These are phyloP conservation scores for Candida oleophila DNA, from an alignment of 805 yeast genomes.

Conservation along the genomic window DNA sequence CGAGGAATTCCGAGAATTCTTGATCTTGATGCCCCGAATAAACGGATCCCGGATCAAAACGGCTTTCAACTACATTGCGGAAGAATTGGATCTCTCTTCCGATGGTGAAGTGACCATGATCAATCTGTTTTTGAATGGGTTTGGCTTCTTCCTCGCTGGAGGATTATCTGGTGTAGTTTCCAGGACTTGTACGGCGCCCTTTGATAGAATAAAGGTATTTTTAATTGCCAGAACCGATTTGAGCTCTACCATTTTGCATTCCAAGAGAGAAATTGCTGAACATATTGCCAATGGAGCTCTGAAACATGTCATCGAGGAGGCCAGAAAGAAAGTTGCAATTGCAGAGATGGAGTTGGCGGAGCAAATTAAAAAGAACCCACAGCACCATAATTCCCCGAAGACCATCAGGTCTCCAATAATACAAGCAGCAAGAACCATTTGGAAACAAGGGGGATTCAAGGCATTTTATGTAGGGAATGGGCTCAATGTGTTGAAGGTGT, in stretches of 20 bases:
- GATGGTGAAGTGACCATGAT: conserved; percentile 92
- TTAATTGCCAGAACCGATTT: conserved; percentile 87
- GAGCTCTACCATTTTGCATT: conserved; percentile 64
- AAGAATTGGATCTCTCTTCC: conserved; percentile 75
- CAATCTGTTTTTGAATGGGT: conserved; percentile 74
- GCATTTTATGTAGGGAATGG: conserved; percentile 97
- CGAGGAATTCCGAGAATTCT: conserved; percentile 82
- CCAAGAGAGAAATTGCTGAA: conserved; percentile 44
- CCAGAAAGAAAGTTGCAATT: conserved; percentile 26
- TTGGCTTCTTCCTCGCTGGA: conserved; percentile 92
- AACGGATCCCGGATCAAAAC: conserved; percentile 76
- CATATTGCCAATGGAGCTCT: conserved; percentile 36
- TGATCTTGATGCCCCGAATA: conserved; percentile 78
- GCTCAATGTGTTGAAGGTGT: conserved; percentile 85
- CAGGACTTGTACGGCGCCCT: conserved; percentile 95
- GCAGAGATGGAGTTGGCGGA: conserved; percentile 20
- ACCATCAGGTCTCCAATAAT: conserved; percentile 69
- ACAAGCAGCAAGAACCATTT: conserved; percentile 78
- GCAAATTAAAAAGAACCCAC: conserved; percentile 20
- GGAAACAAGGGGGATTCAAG: conserved; percentile 83
- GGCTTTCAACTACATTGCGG: conserved; percentile 78
- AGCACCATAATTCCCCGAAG: conserved; percentile 23
- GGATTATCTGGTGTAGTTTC: conserved; percentile 95
- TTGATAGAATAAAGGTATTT: conserved; percentile 91
- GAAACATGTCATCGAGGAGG: conserved; percentile 33